Evolutionary conservation across 2,329 filamentous ascomycete genomes (phyloP).

Genomic region (Tolypocladium amazonense): DNA sequence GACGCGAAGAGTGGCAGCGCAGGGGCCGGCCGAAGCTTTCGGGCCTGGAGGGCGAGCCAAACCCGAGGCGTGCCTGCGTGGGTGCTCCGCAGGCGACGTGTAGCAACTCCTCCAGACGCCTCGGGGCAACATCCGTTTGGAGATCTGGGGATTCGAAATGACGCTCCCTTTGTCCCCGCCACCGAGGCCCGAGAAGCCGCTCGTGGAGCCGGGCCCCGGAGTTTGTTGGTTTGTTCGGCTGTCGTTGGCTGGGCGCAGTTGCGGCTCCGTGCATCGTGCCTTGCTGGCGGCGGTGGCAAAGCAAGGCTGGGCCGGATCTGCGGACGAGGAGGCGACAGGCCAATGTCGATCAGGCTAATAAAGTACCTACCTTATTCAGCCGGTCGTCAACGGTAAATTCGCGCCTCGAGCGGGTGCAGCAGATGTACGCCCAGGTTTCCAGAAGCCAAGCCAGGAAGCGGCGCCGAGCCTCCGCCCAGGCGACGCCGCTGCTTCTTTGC

Average conservation of each 20-base stretch:
- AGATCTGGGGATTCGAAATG: background rate
- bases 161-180: background rate
- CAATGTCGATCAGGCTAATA: background rate
- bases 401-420: background rate
- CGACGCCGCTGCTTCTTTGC: background rate
- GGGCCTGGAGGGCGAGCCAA: background rate
- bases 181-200: background rate
- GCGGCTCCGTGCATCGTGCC: background rate
- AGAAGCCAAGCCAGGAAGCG: no score
- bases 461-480: no score
- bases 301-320: background rate
- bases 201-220: background rate
- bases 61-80: background rate
- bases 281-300: background rate
- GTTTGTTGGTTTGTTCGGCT: background rate
- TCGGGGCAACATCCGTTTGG: background rate
- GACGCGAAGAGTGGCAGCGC: background rate
- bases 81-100: background rate
- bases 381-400: background rate
- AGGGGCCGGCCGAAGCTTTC: background rate
- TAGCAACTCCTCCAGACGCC: background rate
- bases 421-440: no score
- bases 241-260: background rate
- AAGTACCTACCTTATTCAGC: background rate
- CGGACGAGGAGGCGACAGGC: background rate